Evolutionary conservation across 306 rosid genomes (phyloP).

Genomic region (Hippophae gyantsensis): DNA sequence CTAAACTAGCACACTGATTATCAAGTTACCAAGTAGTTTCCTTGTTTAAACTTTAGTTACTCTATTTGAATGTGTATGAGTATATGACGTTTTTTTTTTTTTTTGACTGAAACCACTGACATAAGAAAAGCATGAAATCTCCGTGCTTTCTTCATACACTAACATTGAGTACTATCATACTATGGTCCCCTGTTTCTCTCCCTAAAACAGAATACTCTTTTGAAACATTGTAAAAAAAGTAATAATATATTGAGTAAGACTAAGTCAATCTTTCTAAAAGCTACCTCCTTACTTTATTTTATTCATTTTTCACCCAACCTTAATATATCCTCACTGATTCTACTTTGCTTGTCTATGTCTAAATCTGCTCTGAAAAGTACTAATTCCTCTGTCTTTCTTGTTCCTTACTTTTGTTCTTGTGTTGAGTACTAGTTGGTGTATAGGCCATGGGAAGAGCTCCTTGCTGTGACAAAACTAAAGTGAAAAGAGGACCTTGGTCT

Average conservation of each 20-base stretch:
- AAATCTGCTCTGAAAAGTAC: background rate
- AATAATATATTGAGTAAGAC: background rate
- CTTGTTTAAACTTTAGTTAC: too few species aligned
- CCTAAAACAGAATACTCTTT: background rate
- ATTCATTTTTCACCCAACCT: too few species aligned
- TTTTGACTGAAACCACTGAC: background rate
- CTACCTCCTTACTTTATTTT: too few species aligned
- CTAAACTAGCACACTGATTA: too few species aligned
- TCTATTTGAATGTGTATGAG: too few species aligned
- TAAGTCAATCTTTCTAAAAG: too few species aligned
- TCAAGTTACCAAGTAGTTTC: too few species aligned
- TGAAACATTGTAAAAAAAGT: background rate
- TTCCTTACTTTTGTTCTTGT: background rate
- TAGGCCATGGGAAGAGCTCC: constrained; percentile 73
- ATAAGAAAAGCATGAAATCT: constrained; percentile 13
- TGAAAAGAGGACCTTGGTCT: constrained; percentile 82
- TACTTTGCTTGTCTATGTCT: too few species aligned
- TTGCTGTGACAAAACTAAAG: constrained; percentile 62
- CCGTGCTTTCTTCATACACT: constrained; percentile 16
- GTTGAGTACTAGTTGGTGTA: background rate
- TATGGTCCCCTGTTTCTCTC: background rate
- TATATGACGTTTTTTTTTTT: too few species aligned
- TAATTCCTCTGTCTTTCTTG: too few species aligned
- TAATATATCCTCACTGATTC: too few species aligned
- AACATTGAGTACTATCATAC: constrained; percentile 12